Evolutionary conservation across 2,329 filamentous ascomycete genomes (phyloP).

Genomic region (Ophiosphaerella narmari): DNA sequence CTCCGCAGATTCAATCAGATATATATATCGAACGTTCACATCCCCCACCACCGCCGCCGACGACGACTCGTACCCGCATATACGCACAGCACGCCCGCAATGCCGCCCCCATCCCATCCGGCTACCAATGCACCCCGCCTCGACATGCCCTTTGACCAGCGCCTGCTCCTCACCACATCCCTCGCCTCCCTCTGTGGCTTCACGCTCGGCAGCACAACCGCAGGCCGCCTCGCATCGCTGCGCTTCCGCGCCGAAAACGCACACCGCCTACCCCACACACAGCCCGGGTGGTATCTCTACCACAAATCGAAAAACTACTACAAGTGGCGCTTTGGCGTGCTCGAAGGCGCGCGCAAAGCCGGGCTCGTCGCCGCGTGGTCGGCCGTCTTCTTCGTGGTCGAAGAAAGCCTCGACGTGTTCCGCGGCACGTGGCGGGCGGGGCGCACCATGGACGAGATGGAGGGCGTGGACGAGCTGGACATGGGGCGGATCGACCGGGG

Average conservation of each 20-base stretch:
- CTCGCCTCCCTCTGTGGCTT: constrained; percentile 72
- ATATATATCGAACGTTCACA: no score
- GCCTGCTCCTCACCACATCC: constrained; percentile 67
- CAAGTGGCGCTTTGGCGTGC: constrained; percentile 74
- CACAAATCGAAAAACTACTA: constrained; percentile 98
- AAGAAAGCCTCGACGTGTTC: constrained; percentile 81
- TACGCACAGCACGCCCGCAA: constrained; percentile 1
- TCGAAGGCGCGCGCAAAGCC: constrained; percentile 79
- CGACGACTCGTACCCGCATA: no score
- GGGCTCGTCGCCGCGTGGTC: constrained; percentile 72
- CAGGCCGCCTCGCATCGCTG: constrained; percentile 73
- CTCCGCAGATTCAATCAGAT: neutral
- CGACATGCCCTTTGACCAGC: constrained; percentile 67
- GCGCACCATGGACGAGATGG: constrained; percentile 43
- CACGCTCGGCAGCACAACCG: constrained; percentile 71
- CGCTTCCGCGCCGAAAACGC: constrained; percentile 95
- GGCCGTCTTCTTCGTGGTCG: constrained; percentile 76
- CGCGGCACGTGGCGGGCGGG: constrained; percentile 52
- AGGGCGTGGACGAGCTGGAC: constrained; percentile 43
- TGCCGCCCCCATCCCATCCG: constrained; percentile 5
- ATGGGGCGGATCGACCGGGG: constrained; percentile 31
- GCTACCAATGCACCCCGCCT: constrained; percentile 47
- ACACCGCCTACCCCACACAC: constrained; percentile 82
- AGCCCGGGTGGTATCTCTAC: constrained; percentile 95
- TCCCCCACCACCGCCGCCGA: neutral